Evolutionary conservation across 495 filamentous ascomycete species (phyloP).

Genomic region (Neurospora africana): DNA sequence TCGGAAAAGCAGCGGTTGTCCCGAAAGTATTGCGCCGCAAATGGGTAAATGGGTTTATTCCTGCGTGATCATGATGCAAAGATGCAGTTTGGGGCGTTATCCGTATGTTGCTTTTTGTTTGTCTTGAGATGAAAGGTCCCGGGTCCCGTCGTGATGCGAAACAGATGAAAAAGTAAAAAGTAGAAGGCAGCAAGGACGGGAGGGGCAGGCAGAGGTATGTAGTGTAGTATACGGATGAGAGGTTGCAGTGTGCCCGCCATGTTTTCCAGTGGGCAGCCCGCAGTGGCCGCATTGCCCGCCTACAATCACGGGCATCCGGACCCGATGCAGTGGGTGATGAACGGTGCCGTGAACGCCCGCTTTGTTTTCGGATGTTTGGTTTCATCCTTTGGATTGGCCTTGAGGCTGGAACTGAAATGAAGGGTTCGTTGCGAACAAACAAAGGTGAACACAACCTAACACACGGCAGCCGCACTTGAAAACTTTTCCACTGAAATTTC

Average conservation of each 20-base stretch:
- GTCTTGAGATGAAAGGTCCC: background rate
- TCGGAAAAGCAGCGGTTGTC: background rate
- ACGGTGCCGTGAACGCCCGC: background rate
- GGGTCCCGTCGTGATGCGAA: background rate
- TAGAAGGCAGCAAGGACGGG: background rate
- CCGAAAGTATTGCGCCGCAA: background rate
- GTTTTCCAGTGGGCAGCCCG: background rate
- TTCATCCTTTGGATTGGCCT: background rate
- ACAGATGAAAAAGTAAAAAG: background rate
- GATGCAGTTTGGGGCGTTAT: background rate
- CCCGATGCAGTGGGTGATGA: background rate
- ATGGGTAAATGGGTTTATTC: background rate
- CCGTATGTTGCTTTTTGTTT: background rate
- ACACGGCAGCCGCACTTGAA: background rate
- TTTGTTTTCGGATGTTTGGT: background rate
- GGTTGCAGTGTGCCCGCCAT: background rate
- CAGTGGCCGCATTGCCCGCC: background rate
- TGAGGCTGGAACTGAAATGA: background rate
- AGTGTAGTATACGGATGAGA: background rate
- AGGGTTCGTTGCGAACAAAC: background rate
- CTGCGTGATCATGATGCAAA: background rate
- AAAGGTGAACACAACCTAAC: background rate
- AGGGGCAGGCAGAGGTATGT: background rate
- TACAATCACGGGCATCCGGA: background rate
- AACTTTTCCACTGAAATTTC: background rate